These are phyloP conservation scores for Ascochyta viciae-villosae DNA, from an alignment of 2,329 filamentous ascomycete genomes.

Conservation along the genomic window DNA sequence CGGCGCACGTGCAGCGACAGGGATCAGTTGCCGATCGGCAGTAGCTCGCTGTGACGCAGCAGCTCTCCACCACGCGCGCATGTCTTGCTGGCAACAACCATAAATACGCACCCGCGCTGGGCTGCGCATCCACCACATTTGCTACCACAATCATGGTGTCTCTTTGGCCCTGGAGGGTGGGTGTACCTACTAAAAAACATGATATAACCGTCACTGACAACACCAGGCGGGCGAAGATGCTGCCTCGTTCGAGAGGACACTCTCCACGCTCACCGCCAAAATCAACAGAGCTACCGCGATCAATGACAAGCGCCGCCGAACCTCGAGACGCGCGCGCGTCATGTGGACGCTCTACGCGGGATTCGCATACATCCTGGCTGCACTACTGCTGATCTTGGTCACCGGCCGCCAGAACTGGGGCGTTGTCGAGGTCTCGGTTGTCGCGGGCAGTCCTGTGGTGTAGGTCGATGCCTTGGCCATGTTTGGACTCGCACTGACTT, in stretches of 20 bases:
- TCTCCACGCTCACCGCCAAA: slow-evolving; percentile 81
- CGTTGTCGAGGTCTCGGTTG: slow-evolving; percentile 75
- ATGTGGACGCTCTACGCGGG: slow-evolving; percentile 89
- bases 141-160: slow-evolving; percentile 69
- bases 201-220: slow-evolving; percentile 19
- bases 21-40: slow-evolving; percentile 7
- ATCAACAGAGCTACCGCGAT: slow-evolving; percentile 76
- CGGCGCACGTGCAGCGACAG: slow-evolving; percentile 5
- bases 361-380: slow-evolving; percentile 88
- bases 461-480: slow-evolving; percentile 52
- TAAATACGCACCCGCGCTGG: slow-evolving; percentile 34
- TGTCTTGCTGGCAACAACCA: slow-evolving; percentile 33
- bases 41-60: slow-evolving; percentile 27
- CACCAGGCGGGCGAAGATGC: slow-evolving; percentile 78
- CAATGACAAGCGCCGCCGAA: slow-evolving; percentile 75
- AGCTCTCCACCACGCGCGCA: slow-evolving; percentile 30
- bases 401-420: slow-evolving; percentile 84
- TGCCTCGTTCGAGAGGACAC: slow-evolving; percentile 89
- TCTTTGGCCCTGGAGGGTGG: slow-evolving; percentile 72
- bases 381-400: slow-evolving; percentile 81
- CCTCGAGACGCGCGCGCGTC: slow-evolving; percentile 78
- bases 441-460: slow-evolving; percentile 80
- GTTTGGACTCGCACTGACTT: slow-evolving; percentile 22
- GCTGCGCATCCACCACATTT: slow-evolving; percentile 33
- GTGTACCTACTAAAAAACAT: not conserved